A percentile compares a stretch with the other conserved stretches of the same genome.
These are phyloP conservation scores for Leccinum sublutescens DNA, from an alignment of 768 basidiomycete genomes.

Conservation along the genomic window DNA sequence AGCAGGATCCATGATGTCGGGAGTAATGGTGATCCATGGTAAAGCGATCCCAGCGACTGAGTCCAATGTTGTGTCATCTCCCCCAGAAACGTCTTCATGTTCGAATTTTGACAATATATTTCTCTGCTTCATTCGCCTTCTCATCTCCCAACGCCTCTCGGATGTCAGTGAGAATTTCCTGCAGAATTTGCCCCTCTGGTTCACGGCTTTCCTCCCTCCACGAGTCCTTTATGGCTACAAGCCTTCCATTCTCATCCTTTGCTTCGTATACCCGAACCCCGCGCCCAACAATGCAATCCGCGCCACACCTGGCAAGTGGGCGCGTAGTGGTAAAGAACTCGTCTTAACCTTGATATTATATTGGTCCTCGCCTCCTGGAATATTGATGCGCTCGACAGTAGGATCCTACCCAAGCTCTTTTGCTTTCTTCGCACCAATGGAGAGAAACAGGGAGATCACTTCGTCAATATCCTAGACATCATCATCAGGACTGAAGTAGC, in stretches of 20 bases:
- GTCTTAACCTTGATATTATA: neutral
- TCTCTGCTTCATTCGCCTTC: neutral
- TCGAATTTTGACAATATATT: neutral
- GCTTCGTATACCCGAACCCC: conserved; percentile 6
- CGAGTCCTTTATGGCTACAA: conserved; percentile 2
- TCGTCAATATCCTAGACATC: too few species aligned
- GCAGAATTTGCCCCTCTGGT: neutral
- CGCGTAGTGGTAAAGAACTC: neutral
- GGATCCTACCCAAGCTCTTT: conserved; percentile 10
- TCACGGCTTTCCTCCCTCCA: conserved; percentile 1
- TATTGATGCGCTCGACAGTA: neutral
- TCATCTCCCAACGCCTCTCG: neutral
- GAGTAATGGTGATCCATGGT: too few species aligned
- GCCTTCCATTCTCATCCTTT: neutral
- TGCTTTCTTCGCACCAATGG: too few species aligned
- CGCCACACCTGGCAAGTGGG: neutral
- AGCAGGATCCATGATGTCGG: too few species aligned
- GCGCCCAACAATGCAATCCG: neutral
- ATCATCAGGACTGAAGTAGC: too few species aligned
- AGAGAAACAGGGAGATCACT: too few species aligned
- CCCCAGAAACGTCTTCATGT: neutral
- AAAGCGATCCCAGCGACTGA: too few species aligned
- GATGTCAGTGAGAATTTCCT: neutral
- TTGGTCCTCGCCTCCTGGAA: neutral
- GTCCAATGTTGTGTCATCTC: too few species aligned